These are phyloP conservation scores for Claviceps maximensis DNA, from an alignment of 2,329 filamentous ascomycete genomes.

Conservation along the genomic window DNA sequence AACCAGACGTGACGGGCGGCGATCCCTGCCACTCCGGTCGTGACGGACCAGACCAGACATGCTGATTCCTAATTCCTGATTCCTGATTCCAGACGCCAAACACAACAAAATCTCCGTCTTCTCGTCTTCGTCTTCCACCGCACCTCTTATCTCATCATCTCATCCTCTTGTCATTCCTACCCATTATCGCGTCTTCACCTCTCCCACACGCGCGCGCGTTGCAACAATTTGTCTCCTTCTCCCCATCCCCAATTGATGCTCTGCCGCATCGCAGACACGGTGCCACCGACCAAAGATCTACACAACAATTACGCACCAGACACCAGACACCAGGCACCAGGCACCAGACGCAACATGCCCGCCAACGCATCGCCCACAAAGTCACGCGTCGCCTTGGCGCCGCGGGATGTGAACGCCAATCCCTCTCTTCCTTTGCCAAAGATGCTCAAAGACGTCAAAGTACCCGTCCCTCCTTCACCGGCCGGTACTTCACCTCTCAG, in stretches of 20 bases:
- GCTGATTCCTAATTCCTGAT: no score
- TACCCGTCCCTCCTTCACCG: neutral
- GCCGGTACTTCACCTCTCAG: constrained; percentile 8
- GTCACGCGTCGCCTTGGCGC: constrained; percentile 36
- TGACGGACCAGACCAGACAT: no score
- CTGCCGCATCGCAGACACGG: neutral
- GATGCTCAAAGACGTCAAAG: constrained; percentile 6
- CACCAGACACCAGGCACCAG: neutral
- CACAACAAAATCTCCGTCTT: neutral
- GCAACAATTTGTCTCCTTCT: neutral
- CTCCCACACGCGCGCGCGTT: neutral
- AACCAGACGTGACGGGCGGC: neutral
- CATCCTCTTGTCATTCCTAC: neutral
- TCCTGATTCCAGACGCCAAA: neutral
- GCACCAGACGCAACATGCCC: neutral
- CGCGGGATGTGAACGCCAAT: constrained; percentile 32
- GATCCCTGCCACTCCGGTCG: neutral
- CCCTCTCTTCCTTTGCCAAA: constrained; percentile 14
- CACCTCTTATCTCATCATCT: neutral
- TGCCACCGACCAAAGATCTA: neutral
- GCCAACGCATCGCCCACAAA: constrained; percentile 23
- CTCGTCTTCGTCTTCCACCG: neutral
- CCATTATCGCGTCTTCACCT: neutral
- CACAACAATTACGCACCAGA: neutral
- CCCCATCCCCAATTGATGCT: neutral